Conservation (phyloP, 1,284 basidiomycete species). For the Puccinia triticina region DNA sequence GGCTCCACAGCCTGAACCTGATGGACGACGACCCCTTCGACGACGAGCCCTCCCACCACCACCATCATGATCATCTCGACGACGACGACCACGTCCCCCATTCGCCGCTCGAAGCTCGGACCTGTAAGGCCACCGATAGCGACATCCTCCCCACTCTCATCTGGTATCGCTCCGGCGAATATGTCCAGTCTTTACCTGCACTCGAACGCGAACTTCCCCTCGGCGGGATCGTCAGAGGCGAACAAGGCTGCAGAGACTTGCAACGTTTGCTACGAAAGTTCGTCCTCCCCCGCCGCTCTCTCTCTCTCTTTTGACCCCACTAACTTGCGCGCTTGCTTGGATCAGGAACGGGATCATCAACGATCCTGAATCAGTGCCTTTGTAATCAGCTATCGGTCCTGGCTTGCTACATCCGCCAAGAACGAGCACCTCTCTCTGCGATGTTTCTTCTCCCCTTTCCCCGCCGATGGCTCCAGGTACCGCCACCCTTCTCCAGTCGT, state of each 20-base stretch:
- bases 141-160: conserved; percentile 81
- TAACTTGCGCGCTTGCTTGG: not conserved
- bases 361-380: not conserved
- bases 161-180: conserved; percentile 77
- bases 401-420: not conserved
- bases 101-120: not conserved
- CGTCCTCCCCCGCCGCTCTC: not conserved
- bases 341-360: conserved; percentile 21
- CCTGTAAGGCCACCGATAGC: conserved; percentile 63
- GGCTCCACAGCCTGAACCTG: not conserved
- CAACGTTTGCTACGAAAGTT: conserved; percentile 37
- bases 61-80: not conserved
- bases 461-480: too few relatives aligned
- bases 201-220: conserved; percentile 78
- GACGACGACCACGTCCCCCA: not conserved
- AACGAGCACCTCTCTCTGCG: not conserved
- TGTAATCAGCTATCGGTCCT: not conserved
- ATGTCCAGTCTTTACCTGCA: conserved; percentile 78
- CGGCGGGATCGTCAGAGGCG: conserved; percentile 61
- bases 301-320: not conserved
- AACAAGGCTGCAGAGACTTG: conserved; percentile 42
- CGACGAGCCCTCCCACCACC: not conserved
- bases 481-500: too few relatives aligned
- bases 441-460: too few relatives aligned
- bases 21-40: conserved; percentile 28